Evolutionary conservation across 2,329 filamentous ascomycete genomes (phyloP).

Genomic region (Fusarium odoratissimum): DNA sequence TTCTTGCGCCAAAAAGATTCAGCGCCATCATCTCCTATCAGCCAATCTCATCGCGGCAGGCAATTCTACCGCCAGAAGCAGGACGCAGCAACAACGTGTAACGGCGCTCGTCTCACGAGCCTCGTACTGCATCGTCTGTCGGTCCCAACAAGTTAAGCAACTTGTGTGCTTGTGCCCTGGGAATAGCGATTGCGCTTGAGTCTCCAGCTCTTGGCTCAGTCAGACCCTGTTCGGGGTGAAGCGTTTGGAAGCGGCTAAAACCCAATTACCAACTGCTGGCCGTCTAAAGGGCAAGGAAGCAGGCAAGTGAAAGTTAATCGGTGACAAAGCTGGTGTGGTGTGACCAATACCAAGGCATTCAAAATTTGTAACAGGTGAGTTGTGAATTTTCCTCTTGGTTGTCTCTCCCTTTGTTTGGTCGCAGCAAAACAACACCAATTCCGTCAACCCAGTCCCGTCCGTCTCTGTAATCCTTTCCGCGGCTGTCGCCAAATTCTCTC

Average conservation of each 20-base stretch:
- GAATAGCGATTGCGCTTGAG: slow-evolving; percentile 2
- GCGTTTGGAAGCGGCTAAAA: slow-evolving; percentile 24
- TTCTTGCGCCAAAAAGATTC: slow-evolving; percentile 15
- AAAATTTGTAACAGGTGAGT: slow-evolving; percentile 39
- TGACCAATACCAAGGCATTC: slow-evolving; percentile 13
- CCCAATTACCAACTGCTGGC: slow-evolving; percentile 1
- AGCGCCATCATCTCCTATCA: slow-evolving; percentile 27
- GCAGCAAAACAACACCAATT: slow-evolving; percentile 16
- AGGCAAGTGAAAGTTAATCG: not conserved
- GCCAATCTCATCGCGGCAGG: slow-evolving; percentile 32
- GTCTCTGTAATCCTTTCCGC: slow-evolving; percentile 1
- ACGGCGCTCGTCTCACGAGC: slow-evolving; percentile 17
- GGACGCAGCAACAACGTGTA: slow-evolving; percentile 23
- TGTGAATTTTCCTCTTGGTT: slow-evolving; percentile 24
- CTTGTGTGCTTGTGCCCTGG: slow-evolving; percentile 1
- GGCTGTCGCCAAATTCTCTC: slow-evolving; percentile 14
- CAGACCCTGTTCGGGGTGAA: slow-evolving; percentile 3
- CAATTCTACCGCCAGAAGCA: slow-evolving; percentile 12
- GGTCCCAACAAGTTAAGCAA: slow-evolving; percentile 4
- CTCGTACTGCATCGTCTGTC: not conserved
- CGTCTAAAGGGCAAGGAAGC: not conserved
- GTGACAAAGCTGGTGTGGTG: slow-evolving; percentile 1
- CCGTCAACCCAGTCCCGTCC: not conserved
- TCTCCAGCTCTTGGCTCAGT: slow-evolving; percentile 19
- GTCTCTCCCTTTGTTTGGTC: slow-evolving; percentile 18